phyloP scores from a whole-genome alignment of 345 rosid species.

The Anastatica hierochuntica region DNA sequence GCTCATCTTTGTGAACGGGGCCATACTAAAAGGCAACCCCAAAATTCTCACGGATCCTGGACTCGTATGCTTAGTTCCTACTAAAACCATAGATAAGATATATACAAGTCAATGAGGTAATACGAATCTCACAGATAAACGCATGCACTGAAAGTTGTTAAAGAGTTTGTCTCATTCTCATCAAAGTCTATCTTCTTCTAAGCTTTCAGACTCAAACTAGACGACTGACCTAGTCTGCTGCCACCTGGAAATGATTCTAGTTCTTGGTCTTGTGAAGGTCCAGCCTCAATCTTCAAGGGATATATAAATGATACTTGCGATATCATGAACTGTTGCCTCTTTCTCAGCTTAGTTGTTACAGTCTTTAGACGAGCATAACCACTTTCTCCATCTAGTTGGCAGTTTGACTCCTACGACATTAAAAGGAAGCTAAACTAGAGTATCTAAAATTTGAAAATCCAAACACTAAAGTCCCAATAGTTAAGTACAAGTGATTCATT shows the following conservation, averaged over 20 bases:
- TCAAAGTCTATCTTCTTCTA: conserved; percentile 6
- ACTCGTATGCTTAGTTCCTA: conserved; percentile 63
- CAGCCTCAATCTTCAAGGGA: conserved; percentile 66
- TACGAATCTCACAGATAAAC: too few relatives aligned
- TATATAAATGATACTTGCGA: conserved; percentile 77
- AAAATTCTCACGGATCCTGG: conserved; percentile 82
- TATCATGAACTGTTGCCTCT: conserved; percentile 79
- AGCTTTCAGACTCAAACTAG: not conserved
- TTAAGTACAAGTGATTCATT: conserved; percentile 4
- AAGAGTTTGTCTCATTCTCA: not conserved
- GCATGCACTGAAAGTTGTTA: not conserved
- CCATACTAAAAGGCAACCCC: conserved; percentile 77
- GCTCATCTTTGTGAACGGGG: conserved; percentile 86
- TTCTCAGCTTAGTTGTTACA: conserved; percentile 64
- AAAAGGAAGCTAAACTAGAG: not conserved
- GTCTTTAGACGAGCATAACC: conserved; percentile 50
- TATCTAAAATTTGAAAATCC: not conserved
- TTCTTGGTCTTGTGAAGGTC: conserved; percentile 83
- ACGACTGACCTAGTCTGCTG: conserved; percentile 55
- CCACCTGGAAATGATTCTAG: conserved; percentile 77
- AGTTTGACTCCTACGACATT: conserved; percentile 42
- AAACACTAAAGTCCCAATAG: too few relatives aligned
- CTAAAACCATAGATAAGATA: conserved; percentile 8
- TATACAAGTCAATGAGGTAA: not conserved
- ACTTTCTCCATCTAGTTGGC: conserved; percentile 53